Evolutionary conservation across 345 rosid species (phyloP).

Genomic region (Salix brachista): DNA sequence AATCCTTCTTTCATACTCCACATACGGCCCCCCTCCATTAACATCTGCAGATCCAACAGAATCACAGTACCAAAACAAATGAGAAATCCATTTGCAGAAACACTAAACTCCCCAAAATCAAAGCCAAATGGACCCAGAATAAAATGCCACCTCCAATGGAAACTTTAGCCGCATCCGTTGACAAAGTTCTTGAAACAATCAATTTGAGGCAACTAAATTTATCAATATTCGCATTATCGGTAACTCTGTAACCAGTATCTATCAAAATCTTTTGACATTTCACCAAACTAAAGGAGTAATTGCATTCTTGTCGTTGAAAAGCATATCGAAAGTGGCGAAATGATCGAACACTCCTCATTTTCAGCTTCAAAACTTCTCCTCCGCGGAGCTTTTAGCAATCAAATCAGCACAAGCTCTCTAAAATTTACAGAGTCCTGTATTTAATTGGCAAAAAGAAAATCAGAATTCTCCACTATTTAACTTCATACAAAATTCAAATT

Average conservation of each 20-base stretch:
- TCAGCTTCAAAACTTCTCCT: constrained; percentile 17
- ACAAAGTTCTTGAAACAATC: constrained; percentile 38
- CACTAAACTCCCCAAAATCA: not conserved
- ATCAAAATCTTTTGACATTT: constrained; percentile 27
- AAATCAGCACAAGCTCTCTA: too few relatives aligned
- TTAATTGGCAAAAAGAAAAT: not conserved
- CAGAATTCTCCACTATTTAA: not conserved
- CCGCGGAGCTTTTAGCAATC: not conserved
- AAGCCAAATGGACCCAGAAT: not conserved
- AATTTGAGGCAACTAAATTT: constrained; percentile 20
- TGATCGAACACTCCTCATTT: constrained; percentile 54
- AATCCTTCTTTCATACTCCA: constrained; percentile 84
- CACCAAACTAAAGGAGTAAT: constrained; percentile 22
- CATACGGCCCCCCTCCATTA: constrained; percentile 65
- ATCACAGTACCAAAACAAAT: not conserved
- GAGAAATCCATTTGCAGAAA: not conserved
- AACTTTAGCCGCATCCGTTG: constrained; percentile 42
- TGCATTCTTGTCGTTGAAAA: constrained; percentile 26
- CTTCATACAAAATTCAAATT: not conserved
- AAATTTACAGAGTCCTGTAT: not conserved
- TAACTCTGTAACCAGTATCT: constrained; percentile 11
- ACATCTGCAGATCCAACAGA: constrained; percentile 38
- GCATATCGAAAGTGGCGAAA: constrained; percentile 40
- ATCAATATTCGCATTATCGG: constrained; percentile 13
- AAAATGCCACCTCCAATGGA: constrained; percentile 36